Evolutionary conservation across 148 eudicot genomes (phyloP), one percentile per base, ranked within the genome.

Genomic region (Bassia scoparia): DNA sequence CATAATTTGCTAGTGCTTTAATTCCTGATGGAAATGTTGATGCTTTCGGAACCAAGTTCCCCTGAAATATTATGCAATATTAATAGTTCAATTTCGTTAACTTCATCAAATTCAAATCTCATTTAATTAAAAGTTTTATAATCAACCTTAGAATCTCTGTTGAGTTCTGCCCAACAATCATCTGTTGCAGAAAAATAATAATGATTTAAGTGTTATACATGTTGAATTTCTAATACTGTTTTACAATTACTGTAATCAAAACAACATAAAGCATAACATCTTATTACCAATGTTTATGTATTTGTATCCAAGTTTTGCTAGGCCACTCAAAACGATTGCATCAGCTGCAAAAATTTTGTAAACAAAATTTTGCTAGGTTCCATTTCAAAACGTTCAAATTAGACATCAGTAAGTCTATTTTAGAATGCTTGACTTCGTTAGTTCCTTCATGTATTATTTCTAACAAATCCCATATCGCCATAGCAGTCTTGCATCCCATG

Each of bases 1-100:
- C 95, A 67, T 92, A 92, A 78, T 89, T 95, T 44, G 97, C 95
- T 43, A 92, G 79, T 69, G 90, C 95, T 80, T 89, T 88, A 35
- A 92, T 92, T 61, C 97, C 97, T 21, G 90, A 85, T 70, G 92
- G 95, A 79, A 92, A 92, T 64, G 89, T 85, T 21, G 89, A 81
- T 1, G 72, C 81, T 74, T 81, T 89, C 2, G 97, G 79, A 35
- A 86, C 88, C 49, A 92, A 63, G 67, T 79, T 75, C 92, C n/a
- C 95, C 92, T 91, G 84, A 33, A 82, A 77, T 37, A 24, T 20
- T 44, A 48, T 2, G 12, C 27, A 73, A 56, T 14, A 37, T 15
- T 4, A 52, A 5, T 24, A 41, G 8, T 41, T 1, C 9, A 41
- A n/a, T n/a, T n/a, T n/a, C n/a, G n/a, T n/a, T 41, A 41, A 41